phyloP scores from a whole-genome alignment of 1,139 yeast genomes.

The Scheffersomyces parashehatae region DNA sequence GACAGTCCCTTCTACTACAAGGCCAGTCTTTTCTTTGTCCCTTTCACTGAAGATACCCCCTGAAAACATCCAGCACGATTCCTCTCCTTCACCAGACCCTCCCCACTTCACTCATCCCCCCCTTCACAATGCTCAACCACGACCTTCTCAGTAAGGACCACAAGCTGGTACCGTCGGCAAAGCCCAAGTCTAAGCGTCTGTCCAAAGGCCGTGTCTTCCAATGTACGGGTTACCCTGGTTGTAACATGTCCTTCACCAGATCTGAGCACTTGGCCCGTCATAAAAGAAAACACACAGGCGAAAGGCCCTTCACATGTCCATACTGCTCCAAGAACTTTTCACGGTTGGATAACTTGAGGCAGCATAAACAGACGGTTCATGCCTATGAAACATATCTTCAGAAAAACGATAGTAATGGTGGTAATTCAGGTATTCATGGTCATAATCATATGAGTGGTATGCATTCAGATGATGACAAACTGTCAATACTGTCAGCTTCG shows the following conservation, averaged over 20 bases:
- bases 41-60: too few relatives aligned
- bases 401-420: neutral
- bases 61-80: too few relatives aligned
- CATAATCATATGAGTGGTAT: too few relatives aligned
- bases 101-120: too few relatives aligned
- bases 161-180: conserved; percentile 4
- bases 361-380: conserved; percentile 91
- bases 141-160: conserved; percentile 1
- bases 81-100: too few relatives aligned
- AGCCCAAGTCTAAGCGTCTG: conserved; percentile 32
- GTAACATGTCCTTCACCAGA: conserved; percentile 84
- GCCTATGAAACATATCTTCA: conserved; percentile 55
- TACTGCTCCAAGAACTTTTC: conserved; percentile 79
- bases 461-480: neutral
- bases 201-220: conserved; percentile 70
- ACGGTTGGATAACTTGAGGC: conserved; percentile 83
- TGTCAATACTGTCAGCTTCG: neutral
- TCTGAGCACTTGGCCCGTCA: conserved; percentile 92
- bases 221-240: conserved; percentile 85
- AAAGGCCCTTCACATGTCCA: conserved; percentile 88
- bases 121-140: neutral
- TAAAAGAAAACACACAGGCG: conserved; percentile 92
- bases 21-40: too few relatives aligned
- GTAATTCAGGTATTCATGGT: neutral
- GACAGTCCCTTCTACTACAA: too few relatives aligned